Base-by-base conservation (phyloP, 2,329 filamentous ascomycete species). In the Penicillium italicum region DNA sequence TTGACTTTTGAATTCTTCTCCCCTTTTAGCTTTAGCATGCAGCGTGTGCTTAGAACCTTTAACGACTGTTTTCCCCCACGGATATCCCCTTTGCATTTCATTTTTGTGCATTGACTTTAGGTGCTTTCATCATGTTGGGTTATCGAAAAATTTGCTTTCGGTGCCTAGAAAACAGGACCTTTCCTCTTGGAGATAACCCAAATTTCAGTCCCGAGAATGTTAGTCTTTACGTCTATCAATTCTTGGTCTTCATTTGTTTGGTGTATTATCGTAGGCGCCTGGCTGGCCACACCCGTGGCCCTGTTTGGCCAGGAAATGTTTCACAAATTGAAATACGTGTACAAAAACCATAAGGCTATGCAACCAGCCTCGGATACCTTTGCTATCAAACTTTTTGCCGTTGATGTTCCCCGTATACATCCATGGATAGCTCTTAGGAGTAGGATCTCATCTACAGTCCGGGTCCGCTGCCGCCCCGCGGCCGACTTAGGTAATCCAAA, bases 61-160 rank as follows among this genome's bases (percentile, higher is more conserved):
- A 67, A 55, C 60, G 58, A 68, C 57, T 59, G 62, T 61, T 58
- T 53, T 64, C 56, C 61, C 3, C 40, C 50, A 61, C 60, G 62
- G 66, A 71, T 70, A 70, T 70, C 66, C 65, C 64, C 54, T 63
- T 53, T 50, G 58, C 61, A 62, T 63, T 62, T 60, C 61, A 52
- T 50, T 50, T 53, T 34, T 60, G 50, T 53, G 45, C 48, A 44
- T 59, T 37, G 24, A n/a, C 11, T 53, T 61, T 51, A 41, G 56
- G 45, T 58, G 55, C 47, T 56, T 58, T 51, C 52, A 59, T 60
- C 40, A 57, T 53, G 57, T 55, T 56, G 44, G 52, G 36, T 43
- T 48, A 33, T 55, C 40, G 47, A 16, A 51, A 51, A 24, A 33
- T 41, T 54, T 43, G 38, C 12, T 42, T 46, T 56, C n/a, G 37